Percentiles rank a stretch among this genome's conserved stretches.
Evolutionary conservation across 1,139 yeast species (phyloP).

Genomic region (Kluyveromyces sp.): DNA sequence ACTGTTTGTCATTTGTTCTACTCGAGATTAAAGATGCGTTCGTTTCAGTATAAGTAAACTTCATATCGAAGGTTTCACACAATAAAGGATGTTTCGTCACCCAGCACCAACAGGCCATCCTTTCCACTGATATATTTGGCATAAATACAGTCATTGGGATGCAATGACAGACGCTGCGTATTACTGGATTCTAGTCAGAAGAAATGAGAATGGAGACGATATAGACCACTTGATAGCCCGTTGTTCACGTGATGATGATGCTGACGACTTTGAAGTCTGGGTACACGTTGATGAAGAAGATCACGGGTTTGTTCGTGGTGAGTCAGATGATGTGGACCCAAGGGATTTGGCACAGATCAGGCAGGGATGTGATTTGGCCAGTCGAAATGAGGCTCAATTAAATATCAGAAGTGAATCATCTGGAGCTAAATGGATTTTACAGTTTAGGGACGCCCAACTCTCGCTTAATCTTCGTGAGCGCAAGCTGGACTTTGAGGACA

Average conservation of each 20-base stretch:
- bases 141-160: no score
- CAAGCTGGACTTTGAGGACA: background rate
- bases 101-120: no score
- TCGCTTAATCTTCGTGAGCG: background rate
- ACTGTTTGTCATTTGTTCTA: no score
- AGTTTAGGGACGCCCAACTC: background rate
- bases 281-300: conserved; percentile 4
- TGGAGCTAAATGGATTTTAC: background rate
- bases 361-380: background rate
- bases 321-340: background rate
- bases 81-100: no score
- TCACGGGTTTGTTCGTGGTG: conserved; percentile 2
- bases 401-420: background rate
- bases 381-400: background rate
- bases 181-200: background rate
- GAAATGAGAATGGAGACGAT: background rate
- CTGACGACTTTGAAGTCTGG: conserved; percentile 3
- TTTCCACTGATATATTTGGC: no score
- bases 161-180: background rate
- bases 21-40: no score
- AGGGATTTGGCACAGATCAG: background rate
- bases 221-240: background rate
- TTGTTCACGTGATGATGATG: background rate
- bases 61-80: no score
- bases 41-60: no score